A percentile compares a stretch with the other conserved stretches of the same genome.
phyloP scores from a whole-genome alignment of 2,329 filamentous ascomycete genomes.

The Monilinia laxa region DNA sequence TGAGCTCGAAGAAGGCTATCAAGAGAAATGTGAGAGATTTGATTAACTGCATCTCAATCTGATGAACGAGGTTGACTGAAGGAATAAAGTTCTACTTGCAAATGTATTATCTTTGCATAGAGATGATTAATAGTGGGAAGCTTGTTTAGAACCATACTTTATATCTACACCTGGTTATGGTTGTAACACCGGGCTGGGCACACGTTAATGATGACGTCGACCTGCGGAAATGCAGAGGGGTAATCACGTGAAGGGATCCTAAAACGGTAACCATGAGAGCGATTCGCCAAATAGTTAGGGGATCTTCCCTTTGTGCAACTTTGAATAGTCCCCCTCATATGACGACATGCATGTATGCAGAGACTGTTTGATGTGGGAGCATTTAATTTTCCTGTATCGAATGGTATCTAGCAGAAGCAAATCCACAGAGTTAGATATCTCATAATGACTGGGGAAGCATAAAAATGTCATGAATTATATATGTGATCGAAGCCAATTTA shows the following conservation, averaged over 20 bases:
- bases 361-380: background rate
- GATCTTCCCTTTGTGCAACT: background rate
- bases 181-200: constrained; percentile 5
- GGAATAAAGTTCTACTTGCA: background rate
- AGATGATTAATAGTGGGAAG: background rate
- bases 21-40: background rate
- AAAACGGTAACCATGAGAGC: background rate
- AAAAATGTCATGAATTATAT: constrained; percentile 17
- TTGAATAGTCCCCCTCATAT: background rate
- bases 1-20: background rate
- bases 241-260: constrained; percentile 6
- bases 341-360: background rate
- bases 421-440: background rate
- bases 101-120: background rate
- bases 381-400: background rate
- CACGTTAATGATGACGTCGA: constrained; percentile 11
- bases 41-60: background rate
- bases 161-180: background rate
- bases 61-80: background rate
- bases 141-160: background rate
- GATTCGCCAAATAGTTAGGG: background rate
- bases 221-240: constrained; percentile 3
- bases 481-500: constrained; percentile 3
- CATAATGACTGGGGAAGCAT: background rate
- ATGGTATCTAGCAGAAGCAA: background rate